Conservation (phyloP, 306 rosid species). For the Trichosanthes truncata region DNA sequence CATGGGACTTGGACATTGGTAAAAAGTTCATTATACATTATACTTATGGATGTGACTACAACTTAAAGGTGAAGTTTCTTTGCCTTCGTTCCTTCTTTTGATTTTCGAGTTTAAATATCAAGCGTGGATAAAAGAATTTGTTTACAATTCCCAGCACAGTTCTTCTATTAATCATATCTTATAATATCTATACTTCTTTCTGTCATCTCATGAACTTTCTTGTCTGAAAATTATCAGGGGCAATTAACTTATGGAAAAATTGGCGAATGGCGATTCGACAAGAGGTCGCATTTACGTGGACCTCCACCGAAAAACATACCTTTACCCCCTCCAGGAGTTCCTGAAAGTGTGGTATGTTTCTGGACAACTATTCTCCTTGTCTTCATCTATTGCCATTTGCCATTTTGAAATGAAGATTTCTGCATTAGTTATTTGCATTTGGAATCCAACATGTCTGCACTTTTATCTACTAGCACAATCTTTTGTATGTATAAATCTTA, state of each 20-base stretch:
- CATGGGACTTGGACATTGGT: constrained; percentile 65
- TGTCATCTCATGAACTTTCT: not conserved
- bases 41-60: constrained; percentile 90
- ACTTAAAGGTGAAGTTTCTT: constrained; percentile 47
- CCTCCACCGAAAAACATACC: constrained; percentile 75
- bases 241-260: constrained; percentile 77
- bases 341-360: constrained; percentile 95
- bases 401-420: constrained; percentile 29
- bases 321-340: constrained; percentile 92
- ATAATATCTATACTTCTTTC: not conserved
- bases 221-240: constrained; percentile 40
- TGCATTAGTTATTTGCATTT: not conserved
- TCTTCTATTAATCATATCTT: no score
- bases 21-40: constrained; percentile 75
- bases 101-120: not conserved
- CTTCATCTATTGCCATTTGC: constrained; percentile 24
- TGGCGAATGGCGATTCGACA: constrained; percentile 98
- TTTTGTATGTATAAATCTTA: no score
- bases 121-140: not conserved
- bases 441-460: not conserved
- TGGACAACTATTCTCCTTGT: not conserved
- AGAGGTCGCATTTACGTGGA: constrained; percentile 74
- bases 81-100: not conserved
- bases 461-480: no score
- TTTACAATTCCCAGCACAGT: not conserved